phyloP scores from a whole-genome alignment of 495 filamentous ascomycete genomes.

The Neurospora tetrasperma region DNA sequence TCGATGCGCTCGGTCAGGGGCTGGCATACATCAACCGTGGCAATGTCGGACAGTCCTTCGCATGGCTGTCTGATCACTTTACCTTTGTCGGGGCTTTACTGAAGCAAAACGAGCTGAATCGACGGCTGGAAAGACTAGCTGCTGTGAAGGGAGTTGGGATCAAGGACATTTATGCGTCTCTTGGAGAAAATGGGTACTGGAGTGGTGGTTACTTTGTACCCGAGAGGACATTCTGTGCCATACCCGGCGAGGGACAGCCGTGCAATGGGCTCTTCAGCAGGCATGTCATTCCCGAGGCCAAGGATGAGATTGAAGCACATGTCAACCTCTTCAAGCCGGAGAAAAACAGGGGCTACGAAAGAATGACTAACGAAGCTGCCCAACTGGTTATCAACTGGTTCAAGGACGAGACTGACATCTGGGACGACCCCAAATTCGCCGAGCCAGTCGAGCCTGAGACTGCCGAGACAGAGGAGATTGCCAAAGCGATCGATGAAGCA shows the following conservation, averaged over 20 bases:
- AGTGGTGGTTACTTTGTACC: slow-evolving; percentile 45
- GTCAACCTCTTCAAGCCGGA: slow-evolving; percentile 70
- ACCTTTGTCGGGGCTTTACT: slow-evolving; percentile 37
- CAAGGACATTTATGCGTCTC: slow-evolving; percentile 22
- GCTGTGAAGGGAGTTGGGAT: slow-evolving; percentile 29
- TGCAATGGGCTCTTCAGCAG: slow-evolving; percentile 40
- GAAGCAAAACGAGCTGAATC: slow-evolving; percentile 31
- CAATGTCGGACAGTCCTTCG: slow-evolving; percentile 36
- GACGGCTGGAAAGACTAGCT: slow-evolving; percentile 31
- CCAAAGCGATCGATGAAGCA: slow-evolving; percentile 26
- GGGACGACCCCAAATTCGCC: slow-evolving; percentile 33
- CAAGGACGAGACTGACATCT: slow-evolving; percentile 30
- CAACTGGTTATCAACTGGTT: slow-evolving; percentile 47
- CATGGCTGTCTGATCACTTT: slow-evolving; percentile 38
- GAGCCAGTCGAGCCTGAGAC: slow-evolving; percentile 22
- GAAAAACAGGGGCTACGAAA: slow-evolving; percentile 66
- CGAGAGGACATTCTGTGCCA: slow-evolving; percentile 41
- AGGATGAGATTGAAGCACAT: slow-evolving; percentile 78
- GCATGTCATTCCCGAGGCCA: slow-evolving; percentile 58
- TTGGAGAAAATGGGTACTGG: slow-evolving; percentile 44
- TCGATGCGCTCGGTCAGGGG: slow-evolving; percentile 39
- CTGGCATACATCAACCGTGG: slow-evolving; percentile 40
- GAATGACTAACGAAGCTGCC: slow-evolving; percentile 55
- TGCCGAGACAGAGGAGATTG: slow-evolving; percentile 26
- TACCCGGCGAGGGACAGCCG: slow-evolving; percentile 27